These are phyloP conservation scores for Melanogaster broomeanus DNA, from an alignment of 768 basidiomycete genomes.

Conservation along the genomic window DNA sequence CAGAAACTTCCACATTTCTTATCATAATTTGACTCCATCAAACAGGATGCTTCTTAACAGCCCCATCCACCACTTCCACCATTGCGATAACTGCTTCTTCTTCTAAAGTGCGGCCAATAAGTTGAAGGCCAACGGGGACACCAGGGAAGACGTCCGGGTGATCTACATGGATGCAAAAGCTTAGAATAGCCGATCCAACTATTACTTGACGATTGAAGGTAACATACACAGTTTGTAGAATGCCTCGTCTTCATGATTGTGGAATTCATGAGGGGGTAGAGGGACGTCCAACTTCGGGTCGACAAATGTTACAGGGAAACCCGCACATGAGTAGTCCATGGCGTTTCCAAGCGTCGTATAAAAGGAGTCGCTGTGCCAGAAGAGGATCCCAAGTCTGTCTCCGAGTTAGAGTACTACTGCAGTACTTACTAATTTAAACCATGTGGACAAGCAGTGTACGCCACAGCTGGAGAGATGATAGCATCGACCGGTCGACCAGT, in stretches of 20 bases:
- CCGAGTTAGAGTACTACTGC: too few species aligned
- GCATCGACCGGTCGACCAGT: constrained; percentile 56
- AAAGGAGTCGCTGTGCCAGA: constrained; percentile 35
- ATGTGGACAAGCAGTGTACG: constrained; percentile 47
- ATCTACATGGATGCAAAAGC: constrained; percentile 27
- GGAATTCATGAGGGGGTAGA: constrained; percentile 39
- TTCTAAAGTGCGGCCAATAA: constrained; percentile 48
- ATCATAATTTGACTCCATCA: background rate
- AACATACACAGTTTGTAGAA: constrained; percentile 48
- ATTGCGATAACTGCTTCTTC: constrained; percentile 55
- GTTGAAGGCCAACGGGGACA: constrained; percentile 50
- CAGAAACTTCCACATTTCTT: background rate
- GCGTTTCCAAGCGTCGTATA: constrained; percentile 51
- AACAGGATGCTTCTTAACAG: constrained; percentile 27
- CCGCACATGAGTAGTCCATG: constrained; percentile 44
- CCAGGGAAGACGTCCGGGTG: constrained; percentile 46
- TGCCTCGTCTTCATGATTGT: constrained; percentile 43
- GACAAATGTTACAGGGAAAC: constrained; percentile 51
- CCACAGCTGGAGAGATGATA: constrained; percentile 47
- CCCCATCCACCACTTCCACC: constrained; percentile 44
- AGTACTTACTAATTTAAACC: constrained; percentile 40
- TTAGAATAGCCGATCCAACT: background rate
- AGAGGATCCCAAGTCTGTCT: constrained; percentile 12
- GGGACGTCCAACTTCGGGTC: constrained; percentile 42
- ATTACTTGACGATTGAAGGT: background rate